Conservation (phyloP, 208 protist species). For the Trypanosoma congolense region DNA sequence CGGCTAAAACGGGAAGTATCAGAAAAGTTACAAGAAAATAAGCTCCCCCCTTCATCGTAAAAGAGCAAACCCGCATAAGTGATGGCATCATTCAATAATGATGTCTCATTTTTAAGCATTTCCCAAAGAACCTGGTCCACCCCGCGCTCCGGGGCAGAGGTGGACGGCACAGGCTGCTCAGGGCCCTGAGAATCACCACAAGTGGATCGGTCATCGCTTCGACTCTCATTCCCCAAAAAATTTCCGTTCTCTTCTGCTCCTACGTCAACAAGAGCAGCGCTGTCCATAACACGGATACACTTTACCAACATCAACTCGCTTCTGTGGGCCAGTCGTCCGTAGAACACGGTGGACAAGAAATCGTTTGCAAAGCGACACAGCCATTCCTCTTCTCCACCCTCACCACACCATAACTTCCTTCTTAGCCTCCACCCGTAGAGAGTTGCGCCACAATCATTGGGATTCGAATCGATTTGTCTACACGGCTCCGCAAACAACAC, state of each 20-base stretch:
- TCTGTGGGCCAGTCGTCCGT: constrained; percentile 23
- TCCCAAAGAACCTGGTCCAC: too few species aligned
- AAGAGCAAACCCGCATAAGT: constrained; percentile 6
- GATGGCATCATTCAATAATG: constrained; percentile 4
- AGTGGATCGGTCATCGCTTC: too few species aligned
- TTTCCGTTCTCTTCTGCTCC: not conserved
- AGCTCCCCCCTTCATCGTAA: not conserved
- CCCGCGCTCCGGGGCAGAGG: too few species aligned
- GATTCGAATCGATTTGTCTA: not conserved
- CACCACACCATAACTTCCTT: constrained; percentile 8
- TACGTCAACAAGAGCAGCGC: too few species aligned
- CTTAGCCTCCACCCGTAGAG: constrained; percentile 1
- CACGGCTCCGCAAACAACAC: constrained; percentile 23
- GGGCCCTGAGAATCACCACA: too few species aligned
- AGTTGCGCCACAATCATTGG: not conserved
- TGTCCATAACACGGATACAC: not conserved
- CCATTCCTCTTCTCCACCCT: constrained; percentile 2
- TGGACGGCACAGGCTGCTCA: too few species aligned
- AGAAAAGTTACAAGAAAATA: not conserved
- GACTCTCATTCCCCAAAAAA: too few species aligned
- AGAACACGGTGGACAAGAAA: constrained; percentile 36
- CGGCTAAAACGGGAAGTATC: constrained; percentile 1
- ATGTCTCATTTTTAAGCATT: constrained; percentile 7
- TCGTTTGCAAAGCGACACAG: constrained; percentile 34
- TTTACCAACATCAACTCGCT: constrained; percentile 11